These are phyloP conservation scores for Trichoderma polysporum DNA, from an alignment of 2,329 filamentous ascomycete genomes.

Conservation along the genomic window DNA sequence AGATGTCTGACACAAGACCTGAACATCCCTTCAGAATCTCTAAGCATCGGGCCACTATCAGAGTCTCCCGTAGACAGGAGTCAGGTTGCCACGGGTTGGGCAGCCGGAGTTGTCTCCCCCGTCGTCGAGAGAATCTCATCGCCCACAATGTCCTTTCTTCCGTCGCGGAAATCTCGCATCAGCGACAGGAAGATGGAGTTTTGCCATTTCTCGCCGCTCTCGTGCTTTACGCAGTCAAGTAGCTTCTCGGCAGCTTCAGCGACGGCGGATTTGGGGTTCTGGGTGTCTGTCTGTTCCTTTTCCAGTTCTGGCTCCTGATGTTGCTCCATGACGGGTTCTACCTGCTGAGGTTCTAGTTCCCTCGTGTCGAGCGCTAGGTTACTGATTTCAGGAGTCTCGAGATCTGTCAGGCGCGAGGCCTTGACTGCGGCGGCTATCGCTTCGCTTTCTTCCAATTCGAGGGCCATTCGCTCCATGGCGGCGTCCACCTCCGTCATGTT, in stretches of 20 bases:
- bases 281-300: conserved; percentile 21
- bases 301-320: conserved; percentile 22
- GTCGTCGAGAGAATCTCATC: conserved; percentile 42
- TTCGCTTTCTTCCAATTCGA: conserved; percentile 41
- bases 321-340: background rate
- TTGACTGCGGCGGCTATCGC: conserved; percentile 28
- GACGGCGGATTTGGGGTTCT: conserved; percentile 36
- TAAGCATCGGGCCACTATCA: background rate
- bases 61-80: background rate
- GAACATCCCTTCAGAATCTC: background rate
- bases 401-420: conserved; percentile 28
- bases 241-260: conserved; percentile 45
- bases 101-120: conserved; percentile 10
- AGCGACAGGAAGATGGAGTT: conserved; percentile 46
- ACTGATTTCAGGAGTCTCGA: conserved; percentile 35
- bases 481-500: conserved; percentile 43
- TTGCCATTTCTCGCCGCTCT: conserved; percentile 48
- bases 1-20: conserved; percentile 1
- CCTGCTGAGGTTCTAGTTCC: background rate
- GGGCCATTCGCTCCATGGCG: conserved; percentile 45
- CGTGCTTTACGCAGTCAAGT: conserved; percentile 45
- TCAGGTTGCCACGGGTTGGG: conserved; percentile 23
- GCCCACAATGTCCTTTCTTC: conserved; percentile 44
- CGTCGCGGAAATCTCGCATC: conserved; percentile 48
- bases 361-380: conserved; percentile 31